Percentiles rank a stretch among this genome's conserved stretches.
Evolutionary conservation across 2,329 filamentous ascomycete species (phyloP).

Genomic region (Fusarium abutilonis): DNA sequence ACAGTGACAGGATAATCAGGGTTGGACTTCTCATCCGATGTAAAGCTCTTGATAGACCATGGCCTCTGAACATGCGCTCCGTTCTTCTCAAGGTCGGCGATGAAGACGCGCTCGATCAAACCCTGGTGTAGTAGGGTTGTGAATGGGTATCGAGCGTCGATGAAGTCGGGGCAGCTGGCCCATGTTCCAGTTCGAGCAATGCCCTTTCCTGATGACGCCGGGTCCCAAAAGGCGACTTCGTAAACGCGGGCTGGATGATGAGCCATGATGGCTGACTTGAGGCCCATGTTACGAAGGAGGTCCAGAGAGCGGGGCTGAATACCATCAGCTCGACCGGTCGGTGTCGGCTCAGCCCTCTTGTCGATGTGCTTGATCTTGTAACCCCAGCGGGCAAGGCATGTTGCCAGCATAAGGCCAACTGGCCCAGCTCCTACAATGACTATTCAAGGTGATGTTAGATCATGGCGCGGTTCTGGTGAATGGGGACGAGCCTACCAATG

Average conservation of each 20-base stretch:
- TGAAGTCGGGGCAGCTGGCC: constrained; percentile 89
- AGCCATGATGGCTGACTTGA: constrained; percentile 89
- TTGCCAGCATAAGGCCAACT: constrained; percentile 86
- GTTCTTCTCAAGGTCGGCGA: constrained; percentile 71
- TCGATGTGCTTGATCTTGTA: constrained; percentile 97
- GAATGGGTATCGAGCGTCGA: constrained; percentile 76
- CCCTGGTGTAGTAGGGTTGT: constrained; percentile 78
- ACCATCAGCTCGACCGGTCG: constrained; percentile 87
- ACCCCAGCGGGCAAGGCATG: constrained; percentile 89
- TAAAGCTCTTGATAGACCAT: constrained; percentile 71
- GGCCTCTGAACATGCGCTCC: constrained; percentile 69
- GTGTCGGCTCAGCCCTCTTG: constrained; percentile 84
- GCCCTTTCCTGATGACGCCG: constrained; percentile 62
- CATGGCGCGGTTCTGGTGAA: constrained; percentile 2
- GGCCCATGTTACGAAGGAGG: constrained; percentile 85
- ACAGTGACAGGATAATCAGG: constrained; percentile 83
- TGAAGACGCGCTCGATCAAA: constrained; percentile 75
- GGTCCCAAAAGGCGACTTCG: constrained; percentile 79
- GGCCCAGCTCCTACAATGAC: constrained; percentile 92
- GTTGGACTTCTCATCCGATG: constrained; percentile 64
- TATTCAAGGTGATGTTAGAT: constrained; percentile 46
- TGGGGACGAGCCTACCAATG: constrained; percentile 51
- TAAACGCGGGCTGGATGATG: constrained; percentile 87
- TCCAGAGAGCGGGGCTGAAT: constrained; percentile 92
- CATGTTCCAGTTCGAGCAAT: constrained; percentile 77